Percentiles rank a stretch among this genome's conserved stretches.
Conservation (phyloP, 257 asterid genomes). For the Parsonsia alboflavescens region DNA sequence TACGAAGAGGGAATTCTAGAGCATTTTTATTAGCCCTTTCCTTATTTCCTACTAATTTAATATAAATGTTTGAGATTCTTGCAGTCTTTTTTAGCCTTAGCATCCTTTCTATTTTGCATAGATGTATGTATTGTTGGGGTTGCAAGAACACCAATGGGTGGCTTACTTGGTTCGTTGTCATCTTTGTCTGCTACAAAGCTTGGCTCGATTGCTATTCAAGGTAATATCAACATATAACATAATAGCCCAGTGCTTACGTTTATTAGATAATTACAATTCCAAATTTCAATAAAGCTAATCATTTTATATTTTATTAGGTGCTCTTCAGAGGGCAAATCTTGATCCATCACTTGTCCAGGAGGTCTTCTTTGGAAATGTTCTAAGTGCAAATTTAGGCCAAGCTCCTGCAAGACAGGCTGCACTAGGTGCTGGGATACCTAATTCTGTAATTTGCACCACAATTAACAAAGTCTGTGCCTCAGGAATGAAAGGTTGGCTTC, state of each 20-base stretch:
- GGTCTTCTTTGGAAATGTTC: slow-evolving; percentile 92
- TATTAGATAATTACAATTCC: background rate
- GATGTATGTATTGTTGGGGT: slow-evolving; percentile 96
- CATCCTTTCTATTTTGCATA: slow-evolving; percentile 23
- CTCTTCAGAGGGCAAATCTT: slow-evolving; percentile 78
- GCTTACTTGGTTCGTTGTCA: slow-evolving; percentile 85
- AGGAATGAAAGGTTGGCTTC: slow-evolving; percentile 85
- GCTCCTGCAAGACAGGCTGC: slow-evolving; percentile 99
- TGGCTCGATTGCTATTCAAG: slow-evolving; percentile 74
- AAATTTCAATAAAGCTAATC: background rate
- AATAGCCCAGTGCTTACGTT: slow-evolving; percentile 3
- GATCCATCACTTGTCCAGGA: slow-evolving; percentile 85
- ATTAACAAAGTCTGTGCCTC: slow-evolving; percentile 93
- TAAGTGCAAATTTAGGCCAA: slow-evolving; percentile 96
- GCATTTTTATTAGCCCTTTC: background rate
- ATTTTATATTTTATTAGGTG: slow-evolving; percentile 41
- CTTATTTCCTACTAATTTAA: background rate
- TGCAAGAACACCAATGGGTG: slow-evolving; percentile 91
- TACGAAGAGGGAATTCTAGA: background rate
- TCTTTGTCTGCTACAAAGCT: slow-evolving; percentile 87
- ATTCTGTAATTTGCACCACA: slow-evolving; percentile 84
- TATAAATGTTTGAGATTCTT: background rate
- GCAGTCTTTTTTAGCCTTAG: background rate
- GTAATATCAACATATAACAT: slow-evolving; percentile 28
- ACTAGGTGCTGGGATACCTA: slow-evolving; percentile 84